Conservation (phyloP, 257 asterid species). For the Solanum medicagineum region DNA sequence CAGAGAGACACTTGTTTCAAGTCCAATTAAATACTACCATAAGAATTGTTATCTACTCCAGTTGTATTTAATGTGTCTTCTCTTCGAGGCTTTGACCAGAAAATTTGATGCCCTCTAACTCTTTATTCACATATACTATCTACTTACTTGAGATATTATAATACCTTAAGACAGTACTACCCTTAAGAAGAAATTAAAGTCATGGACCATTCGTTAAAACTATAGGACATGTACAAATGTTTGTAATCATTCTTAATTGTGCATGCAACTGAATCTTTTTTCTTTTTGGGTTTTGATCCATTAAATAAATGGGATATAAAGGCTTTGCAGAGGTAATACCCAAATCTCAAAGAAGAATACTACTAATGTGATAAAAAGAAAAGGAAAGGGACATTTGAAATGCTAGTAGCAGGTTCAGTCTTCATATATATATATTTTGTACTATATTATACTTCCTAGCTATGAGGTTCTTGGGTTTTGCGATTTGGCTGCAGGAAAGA, state of each 20-base stretch:
- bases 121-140: background rate
- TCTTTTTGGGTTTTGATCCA: background rate
- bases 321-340: background rate
- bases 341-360: background rate
- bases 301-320: background rate
- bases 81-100: background rate
- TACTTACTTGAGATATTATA: background rate
- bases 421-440: background rate
- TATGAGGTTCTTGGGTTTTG: background rate
- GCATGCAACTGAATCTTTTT: background rate
- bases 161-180: background rate
- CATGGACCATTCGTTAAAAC: background rate
- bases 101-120: background rate
- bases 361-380: background rate
- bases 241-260: background rate
- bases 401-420: background rate
- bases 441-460: background rate
- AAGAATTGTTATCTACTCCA: background rate
- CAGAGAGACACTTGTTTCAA: background rate
- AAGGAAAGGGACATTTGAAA: background rate
- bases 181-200: background rate
- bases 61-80: background rate
- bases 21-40: background rate
- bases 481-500: background rate
- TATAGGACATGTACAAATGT: background rate